phyloP scores from a whole-genome alignment of 371 early-diverging fungal genomes.

The Parasitella parasitica region DNA sequence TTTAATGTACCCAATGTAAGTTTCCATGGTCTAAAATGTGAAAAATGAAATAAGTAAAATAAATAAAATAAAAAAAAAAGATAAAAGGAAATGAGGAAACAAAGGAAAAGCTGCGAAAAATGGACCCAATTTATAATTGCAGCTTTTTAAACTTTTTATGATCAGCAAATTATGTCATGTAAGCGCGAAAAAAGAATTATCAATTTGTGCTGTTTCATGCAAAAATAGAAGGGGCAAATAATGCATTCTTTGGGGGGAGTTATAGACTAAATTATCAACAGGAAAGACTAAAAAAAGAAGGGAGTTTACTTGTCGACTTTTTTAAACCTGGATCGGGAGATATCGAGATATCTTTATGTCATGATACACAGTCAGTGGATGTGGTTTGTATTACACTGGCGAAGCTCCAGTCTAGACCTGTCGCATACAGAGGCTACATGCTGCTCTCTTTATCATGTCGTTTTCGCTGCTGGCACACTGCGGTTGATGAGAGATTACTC shows the following conservation, averaged over 20 bases:
- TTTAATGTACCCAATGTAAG: constrained; percentile 67
- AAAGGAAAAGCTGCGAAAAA: constrained; percentile 7
- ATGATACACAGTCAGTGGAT: constrained; percentile 1
- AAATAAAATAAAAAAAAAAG: neutral
- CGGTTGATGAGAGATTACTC: too few relatives aligned
- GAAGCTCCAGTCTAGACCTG: constrained; percentile 13
- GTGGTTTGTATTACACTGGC: constrained; percentile 1
- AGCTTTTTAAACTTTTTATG: constrained; percentile 28
- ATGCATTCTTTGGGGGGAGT: constrained; percentile 28
- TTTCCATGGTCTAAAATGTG: constrained; percentile 36
- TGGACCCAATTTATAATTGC: neutral
- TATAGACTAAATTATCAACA: neutral
- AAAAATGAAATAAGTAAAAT: neutral
- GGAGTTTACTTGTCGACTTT: neutral
- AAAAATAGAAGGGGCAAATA: constrained; percentile 12
- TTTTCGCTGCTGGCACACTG: too few relatives aligned
- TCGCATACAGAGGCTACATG: neutral
- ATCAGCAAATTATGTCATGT: constrained; percentile 35
- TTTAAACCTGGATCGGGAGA: constrained; percentile 22
- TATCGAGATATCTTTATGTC: constrained; percentile 26
- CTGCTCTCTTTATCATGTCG: neutral
- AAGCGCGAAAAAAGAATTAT: constrained; percentile 18
- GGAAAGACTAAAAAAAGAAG: neutral
- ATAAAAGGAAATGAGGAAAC: neutral
- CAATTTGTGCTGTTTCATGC: constrained; percentile 22